Evolutionary conservation across 108 stramenopile genomes (phyloP).

Genomic region (Licmophora abbreviata): DNA sequence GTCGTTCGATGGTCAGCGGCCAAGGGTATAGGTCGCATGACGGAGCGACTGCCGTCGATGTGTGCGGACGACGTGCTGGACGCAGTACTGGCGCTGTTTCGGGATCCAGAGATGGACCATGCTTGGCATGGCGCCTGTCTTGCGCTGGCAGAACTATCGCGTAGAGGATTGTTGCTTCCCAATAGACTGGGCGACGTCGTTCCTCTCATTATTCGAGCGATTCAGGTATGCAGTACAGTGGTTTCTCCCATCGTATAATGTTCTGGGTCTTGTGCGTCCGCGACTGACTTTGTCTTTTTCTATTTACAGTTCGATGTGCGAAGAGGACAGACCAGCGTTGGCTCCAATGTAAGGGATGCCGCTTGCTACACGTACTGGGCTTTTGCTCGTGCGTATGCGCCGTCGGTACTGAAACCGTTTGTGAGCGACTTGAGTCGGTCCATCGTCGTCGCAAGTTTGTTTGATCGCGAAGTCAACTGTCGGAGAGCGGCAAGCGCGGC

Average conservation of each 20-base stretch:
- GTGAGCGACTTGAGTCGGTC: slow-evolving; percentile 57
- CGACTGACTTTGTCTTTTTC: background rate
- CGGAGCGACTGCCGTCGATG: slow-evolving; percentile 81
- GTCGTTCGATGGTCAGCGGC: slow-evolving; percentile 97
- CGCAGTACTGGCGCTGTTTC: slow-evolving; percentile 70
- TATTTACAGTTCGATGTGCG: slow-evolving; percentile 90
- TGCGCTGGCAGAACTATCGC: slow-evolving; percentile 90
- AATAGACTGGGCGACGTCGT: slow-evolving; percentile 70
- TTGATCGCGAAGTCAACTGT: slow-evolving; percentile 98
- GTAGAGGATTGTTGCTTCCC: slow-evolving; percentile 93
- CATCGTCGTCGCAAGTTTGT: slow-evolving; percentile 85
- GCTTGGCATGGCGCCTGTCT: slow-evolving; percentile 98
- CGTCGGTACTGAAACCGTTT: slow-evolving; percentile 63
- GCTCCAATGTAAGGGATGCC: slow-evolving; percentile 96
- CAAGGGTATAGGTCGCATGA: slow-evolving; percentile 94
- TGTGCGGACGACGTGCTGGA: slow-evolving; percentile 96
- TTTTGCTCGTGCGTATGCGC: slow-evolving; percentile 93
- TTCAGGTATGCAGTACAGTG: too few relatives aligned
- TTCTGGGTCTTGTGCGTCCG: background rate
- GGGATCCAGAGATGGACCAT: slow-evolving; percentile 71
- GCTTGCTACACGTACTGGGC: slow-evolving; percentile 99
- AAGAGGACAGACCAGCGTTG: slow-evolving; percentile 84
- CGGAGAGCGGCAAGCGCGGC: slow-evolving; percentile 97
- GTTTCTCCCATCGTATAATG: background rate
- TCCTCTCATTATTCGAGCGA: slow-evolving; percentile 75